Conservation (phyloP, 2,329 filamentous ascomycete genomes). For the Diatrype stigma region DNA sequence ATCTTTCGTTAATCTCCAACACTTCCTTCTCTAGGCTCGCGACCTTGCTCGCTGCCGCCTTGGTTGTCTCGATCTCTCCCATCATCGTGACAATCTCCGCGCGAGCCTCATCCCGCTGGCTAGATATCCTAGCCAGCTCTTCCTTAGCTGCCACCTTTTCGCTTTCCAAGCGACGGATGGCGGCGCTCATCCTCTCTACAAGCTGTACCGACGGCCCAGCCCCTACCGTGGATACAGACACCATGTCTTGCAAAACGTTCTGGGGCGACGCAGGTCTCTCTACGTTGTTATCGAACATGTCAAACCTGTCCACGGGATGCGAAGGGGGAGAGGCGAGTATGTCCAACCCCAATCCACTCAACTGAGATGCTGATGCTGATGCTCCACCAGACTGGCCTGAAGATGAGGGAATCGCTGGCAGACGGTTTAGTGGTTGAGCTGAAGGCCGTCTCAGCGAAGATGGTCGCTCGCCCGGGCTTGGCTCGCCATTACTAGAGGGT, state of each 20-base stretch:
- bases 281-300: slow-evolving; percentile 48
- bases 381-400: slow-evolving; percentile 30
- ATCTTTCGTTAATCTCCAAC: slow-evolving; percentile 66
- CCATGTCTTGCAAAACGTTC: slow-evolving; percentile 74
- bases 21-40: slow-evolving; percentile 65
- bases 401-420: slow-evolving; percentile 35
- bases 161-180: slow-evolving; percentile 83
- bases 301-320: slow-evolving; percentile 43
- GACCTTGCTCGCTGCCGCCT: slow-evolving; percentile 55
- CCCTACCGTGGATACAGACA: slow-evolving; percentile 83
- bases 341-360: slow-evolving; percentile 47
- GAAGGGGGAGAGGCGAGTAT: slow-evolving; percentile 36
- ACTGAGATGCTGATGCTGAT: slow-evolving; percentile 39
- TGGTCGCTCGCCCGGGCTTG: slow-evolving; percentile 34
- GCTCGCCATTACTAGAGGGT: slow-evolving; percentile 46
- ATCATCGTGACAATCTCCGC: slow-evolving; percentile 86
- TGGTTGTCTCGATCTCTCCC: slow-evolving; percentile 74
- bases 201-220: slow-evolving; percentile 92
- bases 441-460: slow-evolving; percentile 45
- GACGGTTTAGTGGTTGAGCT: slow-evolving; percentile 41
- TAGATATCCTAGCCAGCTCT: slow-evolving; percentile 72
- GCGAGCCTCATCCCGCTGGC: slow-evolving; percentile 90
- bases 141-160: slow-evolving; percentile 89
- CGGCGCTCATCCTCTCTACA: slow-evolving; percentile 92
- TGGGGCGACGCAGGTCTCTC: slow-evolving; percentile 58